Conservation (phyloP, 345 rosid species). For the Syzygium aromaticum region DNA sequence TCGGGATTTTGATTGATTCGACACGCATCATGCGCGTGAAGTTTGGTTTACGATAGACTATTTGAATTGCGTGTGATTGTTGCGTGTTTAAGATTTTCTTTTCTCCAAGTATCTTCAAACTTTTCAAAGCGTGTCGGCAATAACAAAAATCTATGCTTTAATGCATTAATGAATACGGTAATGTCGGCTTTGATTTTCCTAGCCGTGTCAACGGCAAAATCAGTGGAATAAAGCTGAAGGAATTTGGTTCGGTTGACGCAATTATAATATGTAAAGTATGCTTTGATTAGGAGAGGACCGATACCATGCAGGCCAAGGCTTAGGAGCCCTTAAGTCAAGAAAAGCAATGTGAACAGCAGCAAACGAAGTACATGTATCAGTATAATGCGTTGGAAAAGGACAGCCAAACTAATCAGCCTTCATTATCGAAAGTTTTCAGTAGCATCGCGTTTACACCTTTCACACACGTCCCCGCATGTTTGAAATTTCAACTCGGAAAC, state of each 20-base stretch:
- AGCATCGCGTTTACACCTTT: rapidly evolving
- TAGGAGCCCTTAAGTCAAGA: background rate
- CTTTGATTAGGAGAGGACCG: background rate
- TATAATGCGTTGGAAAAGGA: background rate
- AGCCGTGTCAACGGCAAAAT: background rate
- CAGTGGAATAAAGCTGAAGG: background rate
- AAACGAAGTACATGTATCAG: background rate
- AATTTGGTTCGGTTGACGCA: background rate
- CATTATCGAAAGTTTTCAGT: background rate
- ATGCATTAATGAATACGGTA: background rate
- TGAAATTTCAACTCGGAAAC: too few relatives aligned
- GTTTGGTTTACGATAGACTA: background rate
- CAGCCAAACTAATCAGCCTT: background rate
- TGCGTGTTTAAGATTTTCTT: background rate
- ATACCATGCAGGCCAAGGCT: background rate
- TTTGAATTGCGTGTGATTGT: background rate
- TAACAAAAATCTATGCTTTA: background rate
- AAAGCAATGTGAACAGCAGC: background rate
- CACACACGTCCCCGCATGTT: background rate
- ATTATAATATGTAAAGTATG: background rate
- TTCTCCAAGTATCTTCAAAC: background rate
- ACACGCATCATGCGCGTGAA: background rate
- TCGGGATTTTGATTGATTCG: background rate
- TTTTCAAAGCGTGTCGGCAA: background rate
- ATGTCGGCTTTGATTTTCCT: background rate